Conservation (phyloP, 2,329 filamentous ascomycete genomes). For the Aspergillus sojae region DNA sequence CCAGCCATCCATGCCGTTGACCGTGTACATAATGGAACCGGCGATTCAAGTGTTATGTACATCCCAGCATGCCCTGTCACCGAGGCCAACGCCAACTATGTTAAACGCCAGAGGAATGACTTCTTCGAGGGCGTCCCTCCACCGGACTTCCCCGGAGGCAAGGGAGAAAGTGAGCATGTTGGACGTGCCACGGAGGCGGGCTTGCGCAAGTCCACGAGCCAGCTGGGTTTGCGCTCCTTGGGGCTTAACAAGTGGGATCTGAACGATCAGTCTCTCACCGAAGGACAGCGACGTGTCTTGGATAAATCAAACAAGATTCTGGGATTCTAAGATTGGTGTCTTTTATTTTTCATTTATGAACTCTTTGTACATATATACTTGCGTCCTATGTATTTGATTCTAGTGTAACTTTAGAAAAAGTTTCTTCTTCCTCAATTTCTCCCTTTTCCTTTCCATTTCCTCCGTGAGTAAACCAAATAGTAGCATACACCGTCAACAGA, state of each 20-base stretch:
- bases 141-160: neutral
- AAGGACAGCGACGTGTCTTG: neutral
- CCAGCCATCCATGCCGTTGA: neutral
- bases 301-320: neutral
- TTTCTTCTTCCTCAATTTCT: neutral
- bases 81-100: neutral
- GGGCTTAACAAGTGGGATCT: neutral
- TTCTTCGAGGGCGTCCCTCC: neutral
- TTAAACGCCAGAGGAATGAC: neutral
- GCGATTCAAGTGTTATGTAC: neutral
- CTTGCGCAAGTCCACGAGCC: neutral
- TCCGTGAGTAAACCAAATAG: neutral
- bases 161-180: neutral
- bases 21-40: neutral
- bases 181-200: neutral
- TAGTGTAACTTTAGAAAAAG: neutral
- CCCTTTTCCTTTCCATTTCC: neutral
- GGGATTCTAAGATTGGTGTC: neutral
- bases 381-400: too few species aligned
- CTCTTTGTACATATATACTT: neutral
- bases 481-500: accelerated
- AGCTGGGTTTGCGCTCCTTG: neutral
- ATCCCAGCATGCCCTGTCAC: neutral
- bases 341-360: neutral
- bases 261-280: neutral